These are phyloP conservation scores for Pseudogymnoascus pannorum DNA, from an alignment of 2,329 filamentous ascomycete species.

Conservation along the genomic window DNA sequence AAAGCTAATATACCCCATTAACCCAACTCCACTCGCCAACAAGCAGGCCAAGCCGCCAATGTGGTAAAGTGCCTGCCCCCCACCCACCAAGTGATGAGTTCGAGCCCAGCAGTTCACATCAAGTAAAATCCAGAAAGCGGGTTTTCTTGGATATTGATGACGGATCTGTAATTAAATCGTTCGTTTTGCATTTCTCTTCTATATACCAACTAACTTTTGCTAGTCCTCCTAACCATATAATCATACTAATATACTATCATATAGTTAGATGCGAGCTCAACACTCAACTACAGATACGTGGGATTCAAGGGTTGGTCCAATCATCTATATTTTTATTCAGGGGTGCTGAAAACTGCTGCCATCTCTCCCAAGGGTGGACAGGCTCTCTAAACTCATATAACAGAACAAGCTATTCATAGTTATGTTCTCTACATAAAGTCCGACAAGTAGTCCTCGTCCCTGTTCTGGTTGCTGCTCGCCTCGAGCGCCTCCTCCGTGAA, in stretches of 20 bases:
- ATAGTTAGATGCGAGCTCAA: not conserved
- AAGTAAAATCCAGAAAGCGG: conserved; percentile 3
- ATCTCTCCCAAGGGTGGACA: not conserved
- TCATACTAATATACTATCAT: too few species aligned
- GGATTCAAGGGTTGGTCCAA: not conserved
- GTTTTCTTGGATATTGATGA: not conserved
- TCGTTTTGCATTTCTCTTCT: not conserved
- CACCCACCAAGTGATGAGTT: not conserved
- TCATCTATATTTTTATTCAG: not conserved
- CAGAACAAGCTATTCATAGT: not conserved
- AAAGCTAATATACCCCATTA: conserved; percentile 1
- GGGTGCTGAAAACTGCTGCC: not conserved
- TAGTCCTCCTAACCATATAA: not conserved
- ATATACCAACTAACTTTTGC: not conserved
- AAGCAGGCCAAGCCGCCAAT: not conserved
- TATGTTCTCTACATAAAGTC: conserved; percentile 71
- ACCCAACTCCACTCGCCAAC: not conserved
- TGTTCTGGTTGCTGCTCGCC: conserved; percentile 75
- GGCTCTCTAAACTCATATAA: not conserved
- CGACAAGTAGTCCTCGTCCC: conserved; percentile 69
- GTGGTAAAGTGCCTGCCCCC: not conserved
- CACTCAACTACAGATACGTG: not conserved
- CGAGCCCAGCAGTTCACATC: not conserved
- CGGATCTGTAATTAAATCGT: not conserved
- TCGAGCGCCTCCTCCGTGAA: conserved; percentile 78